A percentile compares a stretch with the other conserved stretches of the same genome.
These are phyloP conservation scores for Xylaria scruposa DNA, from an alignment of 495 filamentous ascomycete species.

Conservation along the genomic window DNA sequence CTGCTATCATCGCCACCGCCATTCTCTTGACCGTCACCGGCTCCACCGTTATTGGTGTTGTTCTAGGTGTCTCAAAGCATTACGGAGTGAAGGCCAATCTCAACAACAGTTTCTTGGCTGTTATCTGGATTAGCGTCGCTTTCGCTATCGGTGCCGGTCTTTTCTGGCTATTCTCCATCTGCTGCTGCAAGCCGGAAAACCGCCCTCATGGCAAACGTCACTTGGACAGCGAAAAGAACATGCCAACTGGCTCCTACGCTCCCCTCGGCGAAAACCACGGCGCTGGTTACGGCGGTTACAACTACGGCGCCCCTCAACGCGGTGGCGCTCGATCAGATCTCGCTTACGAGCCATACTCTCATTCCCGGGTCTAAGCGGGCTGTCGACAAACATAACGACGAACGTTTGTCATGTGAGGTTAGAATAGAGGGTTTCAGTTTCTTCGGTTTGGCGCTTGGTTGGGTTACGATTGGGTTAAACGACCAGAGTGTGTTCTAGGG, in stretches of 20 bases:
- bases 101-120: slow-evolving; percentile 70
- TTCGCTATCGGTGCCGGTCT: slow-evolving; percentile 74
- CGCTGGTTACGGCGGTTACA: slow-evolving; percentile 39
- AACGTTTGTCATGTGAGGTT: background rate
- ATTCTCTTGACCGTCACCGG: slow-evolving; percentile 66
- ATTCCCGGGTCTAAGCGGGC: slow-evolving; percentile 37
- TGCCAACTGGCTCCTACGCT: slow-evolving; percentile 49
- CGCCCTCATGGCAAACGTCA: slow-evolving; percentile 33
- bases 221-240: slow-evolving; percentile 55
- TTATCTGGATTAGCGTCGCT: slow-evolving; percentile 78
- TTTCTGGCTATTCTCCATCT: slow-evolving; percentile 90
- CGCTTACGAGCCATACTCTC: slow-evolving; percentile 63
- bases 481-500: slow-evolving; percentile 13
- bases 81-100: slow-evolving; percentile 71
- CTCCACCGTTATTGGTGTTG: slow-evolving; percentile 68
- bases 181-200: slow-evolving; percentile 75
- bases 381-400: background rate
- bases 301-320: slow-evolving; percentile 43
- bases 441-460: slow-evolving; percentile 40
- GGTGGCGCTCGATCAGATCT: slow-evolving; percentile 45
- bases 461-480: slow-evolving; percentile 30
- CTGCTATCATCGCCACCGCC: slow-evolving; percentile 66
- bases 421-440: slow-evolving; percentile 10
- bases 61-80: slow-evolving; percentile 66
- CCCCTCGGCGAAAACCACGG: slow-evolving; percentile 49